phyloP scores from a whole-genome alignment of 768 basidiomycete genomes.

The Hericium coralloides region DNA sequence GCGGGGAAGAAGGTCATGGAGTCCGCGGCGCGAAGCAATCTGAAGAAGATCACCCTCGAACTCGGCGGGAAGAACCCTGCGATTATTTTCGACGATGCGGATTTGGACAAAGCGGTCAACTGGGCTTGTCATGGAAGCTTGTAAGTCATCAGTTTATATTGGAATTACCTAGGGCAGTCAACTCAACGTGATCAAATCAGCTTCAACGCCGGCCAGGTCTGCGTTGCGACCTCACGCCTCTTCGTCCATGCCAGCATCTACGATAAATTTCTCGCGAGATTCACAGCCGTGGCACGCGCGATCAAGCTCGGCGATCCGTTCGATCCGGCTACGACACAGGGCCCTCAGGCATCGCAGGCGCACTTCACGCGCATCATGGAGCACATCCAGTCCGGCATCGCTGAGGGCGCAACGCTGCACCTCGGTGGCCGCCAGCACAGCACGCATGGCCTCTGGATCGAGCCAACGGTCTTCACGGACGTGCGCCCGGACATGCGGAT shows the following conservation, averaged over 20 bases:
- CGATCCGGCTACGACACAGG: constrained; percentile 47
- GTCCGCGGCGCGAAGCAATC: constrained; percentile 50
- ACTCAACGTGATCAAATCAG: no score
- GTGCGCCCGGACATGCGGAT: constrained; percentile 46
- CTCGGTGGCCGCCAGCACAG: constrained; percentile 44
- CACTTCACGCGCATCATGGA: constrained; percentile 60
- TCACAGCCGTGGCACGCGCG: constrained; percentile 41
- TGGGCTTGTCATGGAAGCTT: constrained; percentile 55
- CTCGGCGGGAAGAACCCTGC: constrained; percentile 64
- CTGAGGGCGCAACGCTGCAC: constrained; percentile 46
- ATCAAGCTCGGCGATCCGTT: constrained; percentile 71
- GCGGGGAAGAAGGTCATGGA: constrained; percentile 58
- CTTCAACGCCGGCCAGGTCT: constrained; percentile 68
- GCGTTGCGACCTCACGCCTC: constrained; percentile 76
- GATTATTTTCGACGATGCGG: constrained; percentile 54
- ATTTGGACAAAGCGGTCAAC: constrained; percentile 47
- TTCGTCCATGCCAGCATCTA: constrained; percentile 73
- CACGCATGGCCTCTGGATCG: constrained; percentile 48
- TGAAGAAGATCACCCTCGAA: constrained; percentile 65
- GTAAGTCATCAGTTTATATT: no score
- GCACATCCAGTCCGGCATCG: constrained; percentile 52
- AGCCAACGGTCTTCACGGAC: constrained; percentile 57
- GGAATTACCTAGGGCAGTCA: no score
- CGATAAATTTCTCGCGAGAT: constrained; percentile 57
- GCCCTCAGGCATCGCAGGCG: constrained; percentile 67